These are phyloP conservation scores for Avicennia marina DNA, from an alignment of 257 asterid species.

Conservation along the genomic window DNA sequence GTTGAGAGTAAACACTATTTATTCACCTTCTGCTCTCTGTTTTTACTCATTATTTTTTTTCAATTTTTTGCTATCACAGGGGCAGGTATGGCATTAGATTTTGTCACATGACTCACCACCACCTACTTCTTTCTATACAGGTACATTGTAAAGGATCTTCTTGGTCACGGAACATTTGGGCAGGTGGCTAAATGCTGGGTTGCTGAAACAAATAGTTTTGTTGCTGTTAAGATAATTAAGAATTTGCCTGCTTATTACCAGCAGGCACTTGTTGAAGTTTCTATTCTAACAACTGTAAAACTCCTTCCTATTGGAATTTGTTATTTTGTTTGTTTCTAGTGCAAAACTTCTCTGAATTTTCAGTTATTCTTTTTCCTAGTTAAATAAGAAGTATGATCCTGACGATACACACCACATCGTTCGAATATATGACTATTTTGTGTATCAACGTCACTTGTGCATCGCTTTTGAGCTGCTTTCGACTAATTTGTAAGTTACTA, in stretches of 20 bases:
- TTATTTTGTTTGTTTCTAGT: constrained; percentile 17
- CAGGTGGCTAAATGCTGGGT: constrained; percentile 99
- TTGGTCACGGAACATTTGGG: constrained; percentile 99
- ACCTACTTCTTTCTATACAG: constrained; percentile 38
- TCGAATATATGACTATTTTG: constrained; percentile 93
- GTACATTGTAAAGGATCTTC: constrained; percentile 87
- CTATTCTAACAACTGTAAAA: constrained; percentile 79
- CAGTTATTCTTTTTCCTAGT: constrained; percentile 33
- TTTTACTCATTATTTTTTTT: too few relatives aligned
- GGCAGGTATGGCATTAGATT: not conserved
- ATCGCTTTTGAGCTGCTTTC: constrained; percentile 92
- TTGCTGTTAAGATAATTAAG: constrained; percentile 94
- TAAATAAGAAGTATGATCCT: constrained; percentile 95
- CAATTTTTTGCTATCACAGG: not conserved
- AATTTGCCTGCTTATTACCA: constrained; percentile 98
- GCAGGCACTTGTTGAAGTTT: constrained; percentile 98
- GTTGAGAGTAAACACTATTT: too few relatives aligned
- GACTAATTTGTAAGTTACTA: constrained; percentile 79
- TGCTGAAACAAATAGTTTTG: constrained; percentile 64
- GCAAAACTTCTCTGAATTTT: constrained; percentile 6
- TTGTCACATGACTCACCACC: not conserved
- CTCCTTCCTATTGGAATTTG: constrained; percentile 19
- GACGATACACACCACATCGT: constrained; percentile 99
- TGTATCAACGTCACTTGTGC: constrained; percentile 81
- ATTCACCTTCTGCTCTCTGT: too few relatives aligned